Evolutionary conservation across 2,329 filamentous ascomycete species (phyloP), one percentile per base, ranked within the genome.

Genomic region (Chaetomium olivaceum): DNA sequence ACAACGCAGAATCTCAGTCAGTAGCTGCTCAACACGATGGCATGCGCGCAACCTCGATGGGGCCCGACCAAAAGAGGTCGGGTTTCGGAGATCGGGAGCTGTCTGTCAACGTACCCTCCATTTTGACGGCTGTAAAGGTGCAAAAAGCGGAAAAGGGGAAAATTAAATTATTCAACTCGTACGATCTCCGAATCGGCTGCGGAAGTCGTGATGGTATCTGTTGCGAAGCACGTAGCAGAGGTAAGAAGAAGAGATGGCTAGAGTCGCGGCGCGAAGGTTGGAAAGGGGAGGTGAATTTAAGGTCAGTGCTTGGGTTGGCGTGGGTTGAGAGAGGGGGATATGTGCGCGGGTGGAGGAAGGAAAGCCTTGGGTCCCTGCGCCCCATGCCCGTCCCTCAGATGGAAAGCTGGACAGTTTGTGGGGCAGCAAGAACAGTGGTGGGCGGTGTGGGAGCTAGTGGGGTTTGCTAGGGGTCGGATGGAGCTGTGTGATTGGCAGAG

Each of bases 101-200:
- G 71, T 73, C 70, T 29, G 27, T 6, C 6, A 69, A 78, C 80
- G 74, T 82, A 83, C 81, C 81, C 80, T 83, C 84, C 84, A 86
- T 86, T 77, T 78, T 82, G 81, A 78, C 77, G 80, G 80, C 83
- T 81, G 77, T 65, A 70, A 72, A 70, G 63, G 70, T 67, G 50
- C 64, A 66, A 72, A 74, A 73, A 70, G 70, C 70, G 71, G 71
- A 6, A 72, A 68, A 65, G 66, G 39, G 68, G 60, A 51, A 64
- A 59, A 62, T 70, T 74, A 68, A 63, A 69, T 69, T 70, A 71
- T 71, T 72, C 68, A 69, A 74, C 75, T 76, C 74, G 70, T 72
- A 73, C 75, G 76, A 77, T 77, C 73, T 72, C 73, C 72, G 68
- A 73, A 76, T 74, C 74, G 76, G 72, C 71, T 71, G 72, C 75